Conservation (phyloP, 768 basidiomycete genomes). For the Podaxis sp. region DNA sequence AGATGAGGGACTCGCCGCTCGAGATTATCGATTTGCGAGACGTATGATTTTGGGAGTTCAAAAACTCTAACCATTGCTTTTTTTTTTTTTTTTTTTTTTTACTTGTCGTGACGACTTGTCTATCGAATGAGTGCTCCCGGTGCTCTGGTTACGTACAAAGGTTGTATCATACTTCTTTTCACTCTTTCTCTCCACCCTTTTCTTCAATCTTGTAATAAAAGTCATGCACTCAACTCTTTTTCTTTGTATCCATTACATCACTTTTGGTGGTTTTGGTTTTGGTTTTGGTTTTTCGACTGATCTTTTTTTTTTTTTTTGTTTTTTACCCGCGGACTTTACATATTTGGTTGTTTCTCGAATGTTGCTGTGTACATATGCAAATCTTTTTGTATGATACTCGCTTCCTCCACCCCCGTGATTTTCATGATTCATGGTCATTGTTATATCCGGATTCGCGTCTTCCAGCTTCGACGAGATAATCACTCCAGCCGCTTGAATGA, state of each 20-base stretch:
- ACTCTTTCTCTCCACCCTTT: too few species aligned
- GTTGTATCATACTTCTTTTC: not conserved
- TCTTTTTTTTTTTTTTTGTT: not conserved
- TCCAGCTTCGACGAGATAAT: not conserved
- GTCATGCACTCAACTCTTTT: not conserved
- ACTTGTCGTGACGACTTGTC: not conserved
- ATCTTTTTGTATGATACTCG: not conserved
- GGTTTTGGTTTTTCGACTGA: not conserved
- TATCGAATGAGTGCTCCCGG: not conserved
- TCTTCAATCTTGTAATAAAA: too few species aligned
- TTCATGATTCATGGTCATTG: not conserved
- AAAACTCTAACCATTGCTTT: not conserved
- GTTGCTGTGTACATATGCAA: not conserved
- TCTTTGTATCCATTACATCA: not conserved
- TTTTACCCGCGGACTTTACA: not conserved
- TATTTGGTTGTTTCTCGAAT: not conserved
- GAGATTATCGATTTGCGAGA: conserved; percentile 82
- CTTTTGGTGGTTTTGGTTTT: not conserved
- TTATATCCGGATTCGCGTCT: not conserved
- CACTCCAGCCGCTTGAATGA: not conserved
- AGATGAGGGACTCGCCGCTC: conserved; percentile 64
- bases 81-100: not conserved
- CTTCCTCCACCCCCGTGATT: not conserved
- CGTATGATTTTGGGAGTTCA: conserved; percentile 13
- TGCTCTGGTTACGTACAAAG: too few species aligned